Percentiles rank a stretch among this genome's conserved stretches.
These are phyloP conservation scores for Ormosia emarginata DNA, from an alignment of 306 rosid species.

Conservation along the genomic window DNA sequence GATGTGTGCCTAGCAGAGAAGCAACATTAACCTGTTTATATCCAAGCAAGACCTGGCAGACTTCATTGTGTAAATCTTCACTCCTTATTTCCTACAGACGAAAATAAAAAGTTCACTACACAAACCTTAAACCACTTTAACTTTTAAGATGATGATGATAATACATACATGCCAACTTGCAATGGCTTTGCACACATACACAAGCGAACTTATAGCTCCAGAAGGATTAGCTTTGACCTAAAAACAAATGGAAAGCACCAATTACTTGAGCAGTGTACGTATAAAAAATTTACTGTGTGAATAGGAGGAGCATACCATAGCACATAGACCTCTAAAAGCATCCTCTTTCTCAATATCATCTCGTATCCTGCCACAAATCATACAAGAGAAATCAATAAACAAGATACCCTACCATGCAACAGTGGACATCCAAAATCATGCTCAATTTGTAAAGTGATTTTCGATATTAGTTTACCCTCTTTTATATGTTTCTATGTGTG, in stretches of 20 bases:
- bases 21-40: constrained; percentile 80
- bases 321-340: constrained; percentile 95
- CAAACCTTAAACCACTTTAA: neutral
- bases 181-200: constrained; percentile 83
- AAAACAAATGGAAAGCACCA: constrained; percentile 22
- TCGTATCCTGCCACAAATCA: constrained; percentile 71
- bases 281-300: neutral
- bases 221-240: constrained; percentile 97
- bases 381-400: constrained; percentile 17
- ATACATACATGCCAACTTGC: constrained; percentile 99
- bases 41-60: constrained; percentile 93
- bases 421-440: neutral
- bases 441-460: constrained; percentile 7
- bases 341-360: constrained; percentile 98
- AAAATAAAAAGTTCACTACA: constrained; percentile 16
- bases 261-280: neutral
- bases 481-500: neutral
- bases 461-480: neutral
- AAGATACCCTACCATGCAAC: constrained; percentile 3
- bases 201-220: constrained; percentile 79
- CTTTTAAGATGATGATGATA: neutral
- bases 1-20: constrained; percentile 12
- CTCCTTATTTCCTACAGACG: constrained; percentile 82
- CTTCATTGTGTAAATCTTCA: constrained; percentile 83
- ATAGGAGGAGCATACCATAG: constrained; percentile 64